Percentiles rank a stretch among this genome's conserved stretches.
phyloP scores from a whole-genome alignment of 1,284 basidiomycete genomes.

The Rhizopogon parksii region DNA sequence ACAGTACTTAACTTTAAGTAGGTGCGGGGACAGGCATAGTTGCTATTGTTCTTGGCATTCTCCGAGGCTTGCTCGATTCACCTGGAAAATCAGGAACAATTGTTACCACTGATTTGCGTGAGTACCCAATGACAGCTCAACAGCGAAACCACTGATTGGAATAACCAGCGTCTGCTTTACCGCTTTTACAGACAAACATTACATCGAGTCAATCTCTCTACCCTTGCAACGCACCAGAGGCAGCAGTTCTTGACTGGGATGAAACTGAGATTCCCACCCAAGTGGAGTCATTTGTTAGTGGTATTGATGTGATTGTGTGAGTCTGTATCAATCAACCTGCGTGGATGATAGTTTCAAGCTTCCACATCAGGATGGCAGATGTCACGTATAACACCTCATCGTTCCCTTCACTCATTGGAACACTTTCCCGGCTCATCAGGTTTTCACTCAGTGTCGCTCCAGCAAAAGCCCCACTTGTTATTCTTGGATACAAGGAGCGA shows the following conservation, averaged over 20 bases:
- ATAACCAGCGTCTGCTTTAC: slow-evolving; percentile 66
- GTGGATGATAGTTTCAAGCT: background rate
- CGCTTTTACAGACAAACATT: slow-evolving; percentile 70
- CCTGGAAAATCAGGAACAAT: slow-evolving; percentile 35
- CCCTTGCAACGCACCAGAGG: slow-evolving; percentile 26
- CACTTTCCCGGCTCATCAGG: slow-evolving; percentile 41
- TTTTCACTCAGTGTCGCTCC: slow-evolving; percentile 15
- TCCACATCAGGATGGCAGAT: slow-evolving; percentile 69
- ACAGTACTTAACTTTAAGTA: slow-evolving; percentile 20
- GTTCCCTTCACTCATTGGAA: slow-evolving; percentile 62
- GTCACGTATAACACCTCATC: slow-evolving; percentile 85
- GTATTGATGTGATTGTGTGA: slow-evolving; percentile 55
- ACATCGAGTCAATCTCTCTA: slow-evolving; percentile 39
- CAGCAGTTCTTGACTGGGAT: slow-evolving; percentile 73
- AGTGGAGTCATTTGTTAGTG: slow-evolving; percentile 30
- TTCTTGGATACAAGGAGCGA: slow-evolving; percentile 81
- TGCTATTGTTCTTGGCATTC: slow-evolving; percentile 55
- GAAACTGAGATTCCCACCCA: slow-evolving; percentile 42
- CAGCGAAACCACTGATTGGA: background rate
- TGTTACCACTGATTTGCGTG: slow-evolving; percentile 70
- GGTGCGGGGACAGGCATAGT: slow-evolving; percentile 82
- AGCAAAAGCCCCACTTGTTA: slow-evolving; percentile 37
- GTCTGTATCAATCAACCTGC: slow-evolving; percentile 13
- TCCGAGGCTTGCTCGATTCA: slow-evolving; percentile 32
- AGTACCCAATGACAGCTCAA: slow-evolving; percentile 16